A percentile compares a stretch with the other conserved stretches of the same genome.
phyloP scores from a whole-genome alignment of 2,329 filamentous ascomycete species.

The Colletotrichum zoysiae region DNA sequence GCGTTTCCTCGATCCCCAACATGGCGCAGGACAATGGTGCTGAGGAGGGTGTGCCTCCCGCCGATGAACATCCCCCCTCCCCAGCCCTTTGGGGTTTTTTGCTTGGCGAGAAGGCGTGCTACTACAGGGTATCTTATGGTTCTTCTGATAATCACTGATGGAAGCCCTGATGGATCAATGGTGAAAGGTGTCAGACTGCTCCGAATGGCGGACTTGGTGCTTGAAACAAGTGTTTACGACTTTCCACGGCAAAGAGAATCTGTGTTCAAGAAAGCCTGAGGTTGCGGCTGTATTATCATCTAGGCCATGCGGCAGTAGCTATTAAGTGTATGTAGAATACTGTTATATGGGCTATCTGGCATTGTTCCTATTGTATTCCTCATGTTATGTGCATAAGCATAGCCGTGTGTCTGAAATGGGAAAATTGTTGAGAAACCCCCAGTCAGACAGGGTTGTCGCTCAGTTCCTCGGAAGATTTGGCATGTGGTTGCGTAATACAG shows the following conservation, averaged over 20 bases:
- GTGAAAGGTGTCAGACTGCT: neutral
- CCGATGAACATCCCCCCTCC: neutral
- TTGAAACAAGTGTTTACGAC: neutral
- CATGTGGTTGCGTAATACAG: neutral
- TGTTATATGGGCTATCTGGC: neutral
- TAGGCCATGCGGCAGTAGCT: neutral
- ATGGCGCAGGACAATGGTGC: too few species aligned
- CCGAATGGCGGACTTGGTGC: neutral
- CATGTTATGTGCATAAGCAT: neutral
- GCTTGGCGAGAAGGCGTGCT: neutral
- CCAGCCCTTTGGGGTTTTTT: neutral
- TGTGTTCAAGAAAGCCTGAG: neutral
- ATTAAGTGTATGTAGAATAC: neutral
- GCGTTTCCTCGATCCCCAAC: too few species aligned
- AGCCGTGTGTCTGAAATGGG: too few species aligned
- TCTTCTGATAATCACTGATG: neutral
- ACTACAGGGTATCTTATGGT: neutral
- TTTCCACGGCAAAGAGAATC: neutral
- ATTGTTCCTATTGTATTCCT: neutral
- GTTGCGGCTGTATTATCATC: too few species aligned
- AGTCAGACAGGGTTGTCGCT: too few species aligned
- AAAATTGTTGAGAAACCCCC: neutral
- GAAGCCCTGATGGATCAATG: neutral
- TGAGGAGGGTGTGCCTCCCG: too few species aligned
- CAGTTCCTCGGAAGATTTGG: too few species aligned